phyloP scores from a whole-genome alignment of 179 eudicot species.

The Heliamphora pulchella region DNA sequence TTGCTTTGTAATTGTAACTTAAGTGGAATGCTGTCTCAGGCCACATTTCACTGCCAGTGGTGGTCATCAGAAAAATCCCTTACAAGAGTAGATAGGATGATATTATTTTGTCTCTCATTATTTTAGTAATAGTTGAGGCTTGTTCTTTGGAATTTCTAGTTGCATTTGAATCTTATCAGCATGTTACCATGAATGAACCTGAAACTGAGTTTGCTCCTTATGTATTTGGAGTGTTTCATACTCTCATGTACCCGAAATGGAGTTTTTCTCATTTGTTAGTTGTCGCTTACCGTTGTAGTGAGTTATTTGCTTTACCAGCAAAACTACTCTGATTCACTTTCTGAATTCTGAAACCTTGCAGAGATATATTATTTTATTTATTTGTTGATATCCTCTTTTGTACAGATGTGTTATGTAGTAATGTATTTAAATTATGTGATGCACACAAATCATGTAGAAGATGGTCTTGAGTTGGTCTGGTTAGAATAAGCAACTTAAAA shows the following conservation, averaged over 20 bases:
- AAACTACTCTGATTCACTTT: background rate
- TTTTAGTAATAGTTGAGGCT: background rate
- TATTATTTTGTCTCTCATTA: background rate
- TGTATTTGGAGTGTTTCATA: background rate
- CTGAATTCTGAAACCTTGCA: background rate
- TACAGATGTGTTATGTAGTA: background rate
- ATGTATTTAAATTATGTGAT: background rate
- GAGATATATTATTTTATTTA: too few species aligned
- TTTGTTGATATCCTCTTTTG: too few species aligned
- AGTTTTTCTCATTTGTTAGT: background rate
- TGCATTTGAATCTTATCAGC: background rate
- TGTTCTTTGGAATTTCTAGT: background rate
- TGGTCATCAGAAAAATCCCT: background rate
- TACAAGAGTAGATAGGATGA: background rate
- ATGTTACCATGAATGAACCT: background rate
- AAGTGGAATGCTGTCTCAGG: background rate
- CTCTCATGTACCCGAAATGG: constrained; percentile 5
- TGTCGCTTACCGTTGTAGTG: background rate
- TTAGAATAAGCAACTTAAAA: background rate
- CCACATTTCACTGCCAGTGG: background rate
- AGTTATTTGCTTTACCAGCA: background rate
- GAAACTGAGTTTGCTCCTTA: background rate
- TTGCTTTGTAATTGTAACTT: background rate
- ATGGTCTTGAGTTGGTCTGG: too few species aligned
- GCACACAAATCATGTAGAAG: background rate